Evolutionary conservation across 2,329 filamentous ascomycete genomes (phyloP).

Genomic region (Fusarium drepaniforme): DNA sequence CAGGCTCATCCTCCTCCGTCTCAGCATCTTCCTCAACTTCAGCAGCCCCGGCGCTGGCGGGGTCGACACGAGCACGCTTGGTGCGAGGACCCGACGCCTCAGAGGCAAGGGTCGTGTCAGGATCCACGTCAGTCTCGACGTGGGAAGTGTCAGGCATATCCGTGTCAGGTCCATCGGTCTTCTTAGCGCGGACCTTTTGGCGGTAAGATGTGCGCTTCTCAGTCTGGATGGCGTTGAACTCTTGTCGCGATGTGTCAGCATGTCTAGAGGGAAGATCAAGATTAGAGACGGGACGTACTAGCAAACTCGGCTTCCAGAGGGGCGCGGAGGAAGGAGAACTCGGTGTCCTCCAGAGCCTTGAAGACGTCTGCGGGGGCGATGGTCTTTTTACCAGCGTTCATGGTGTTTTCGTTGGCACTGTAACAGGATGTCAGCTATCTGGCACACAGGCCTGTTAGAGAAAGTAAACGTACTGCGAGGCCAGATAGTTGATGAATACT

Average conservation of each 20-base stretch:
- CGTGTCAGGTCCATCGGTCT: conserved; percentile 54
- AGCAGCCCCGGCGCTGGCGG: conserved; percentile 48
- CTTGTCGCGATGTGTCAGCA: conserved; percentile 56
- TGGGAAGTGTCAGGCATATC: conserved; percentile 52
- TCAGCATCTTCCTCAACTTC: conserved; percentile 53
- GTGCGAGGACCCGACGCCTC: conserved; percentile 52
- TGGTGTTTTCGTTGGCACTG: conserved; percentile 81
- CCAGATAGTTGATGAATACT: conserved; percentile 85
- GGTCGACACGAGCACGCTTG: conserved; percentile 62
- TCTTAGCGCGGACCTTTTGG: conserved; percentile 76
- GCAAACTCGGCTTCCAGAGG: conserved; percentile 81
- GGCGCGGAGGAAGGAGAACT: conserved; percentile 78
- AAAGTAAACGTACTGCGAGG: conserved; percentile 71
- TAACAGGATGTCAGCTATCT: not conserved
- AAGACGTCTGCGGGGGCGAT: conserved; percentile 82
- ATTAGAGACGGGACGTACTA: conserved; percentile 63
- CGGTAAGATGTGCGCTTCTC: conserved; percentile 81
- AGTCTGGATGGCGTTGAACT: conserved; percentile 79
- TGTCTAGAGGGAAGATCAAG: not conserved
- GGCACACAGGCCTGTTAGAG: not conserved
- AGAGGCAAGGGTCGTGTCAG: conserved; percentile 48
- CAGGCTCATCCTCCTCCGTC: conserved; percentile 57
- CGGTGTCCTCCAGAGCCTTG: conserved; percentile 80
- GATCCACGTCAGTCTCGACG: conserved; percentile 47
- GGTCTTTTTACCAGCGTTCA: conserved; percentile 78